Evolutionary conservation across 768 basidiomycete species (phyloP), one percentile per base, ranked within the genome.

Genomic region (Lactarius quietus): DNA sequence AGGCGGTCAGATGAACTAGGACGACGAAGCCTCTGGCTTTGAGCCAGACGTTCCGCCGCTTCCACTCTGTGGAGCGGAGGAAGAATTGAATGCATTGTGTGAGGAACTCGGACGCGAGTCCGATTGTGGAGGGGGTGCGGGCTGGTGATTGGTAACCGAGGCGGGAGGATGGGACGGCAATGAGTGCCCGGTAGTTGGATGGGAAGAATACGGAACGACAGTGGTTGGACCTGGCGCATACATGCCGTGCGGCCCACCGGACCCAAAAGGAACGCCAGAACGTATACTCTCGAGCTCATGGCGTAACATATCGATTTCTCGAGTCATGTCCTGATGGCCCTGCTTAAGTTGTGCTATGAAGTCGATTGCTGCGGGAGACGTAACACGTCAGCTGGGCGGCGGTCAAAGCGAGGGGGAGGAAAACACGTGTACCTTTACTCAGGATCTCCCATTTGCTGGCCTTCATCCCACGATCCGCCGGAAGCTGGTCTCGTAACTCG

Each of bases 401-500:
- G n/a, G 6, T 36, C 39, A 55, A 36, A 48, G 14, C 15, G 39
- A 43, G 15, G 6, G 41, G 59, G 43, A 20, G 59, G 43, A 20
- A 29, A 51, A 61, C 45, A 58, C 26, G 74, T 82, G 68, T 69
- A 92, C 95, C 92, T 87, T 97, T 96, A 77, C 89, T 95, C 38
- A 99, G 78, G 67, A 98, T 98, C 79, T 99, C 97, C 97, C 96
- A 98, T 78, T 99, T 99, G 78, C 92, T 95, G 23, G 93, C 90
- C 74, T 98, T 98, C 87, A 95, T 92, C 51, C 90, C 94, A 59
- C 90, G 85, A 78, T 94, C 94, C 59, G 89, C 89, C 1, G 97
- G 97, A 29, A 99, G 79, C 72, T 92, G 87, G 75, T 97, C 95
- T 64, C 94, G 84, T 68, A 99, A 78, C 75, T 99, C 97, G 70